Evolutionary conservation across 352 stramenopile species (phyloP).

Genomic region (Phytophthora fragariaefolia): DNA sequence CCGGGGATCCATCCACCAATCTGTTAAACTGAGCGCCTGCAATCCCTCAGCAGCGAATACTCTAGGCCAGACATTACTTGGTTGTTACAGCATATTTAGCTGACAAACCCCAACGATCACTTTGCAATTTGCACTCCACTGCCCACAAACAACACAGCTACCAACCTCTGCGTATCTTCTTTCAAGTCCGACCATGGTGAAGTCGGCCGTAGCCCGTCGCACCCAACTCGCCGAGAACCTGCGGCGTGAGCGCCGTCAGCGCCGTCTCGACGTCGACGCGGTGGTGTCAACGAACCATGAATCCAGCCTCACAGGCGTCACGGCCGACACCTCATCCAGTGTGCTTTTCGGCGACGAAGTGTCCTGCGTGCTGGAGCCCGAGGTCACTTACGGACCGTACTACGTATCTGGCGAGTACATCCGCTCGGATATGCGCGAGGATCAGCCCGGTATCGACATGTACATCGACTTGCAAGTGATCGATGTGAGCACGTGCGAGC

Average conservation of each 20-base stretch:
- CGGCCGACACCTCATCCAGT: constrained; percentile 19
- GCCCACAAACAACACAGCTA: too few species aligned
- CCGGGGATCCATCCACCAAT: not conserved
- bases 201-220: constrained; percentile 24
- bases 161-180: too few species aligned
- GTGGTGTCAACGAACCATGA: constrained; percentile 28
- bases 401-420: constrained; percentile 36
- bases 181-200: too few species aligned
- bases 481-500: constrained; percentile 34
- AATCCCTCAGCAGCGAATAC: too few species aligned
- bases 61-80: too few species aligned
- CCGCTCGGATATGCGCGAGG: constrained; percentile 31
- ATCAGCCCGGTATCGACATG: constrained; percentile 29
- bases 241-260: constrained; percentile 23
- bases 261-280: constrained; percentile 29
- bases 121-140: too few species aligned
- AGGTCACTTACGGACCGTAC: constrained; percentile 40
- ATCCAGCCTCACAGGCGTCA: constrained; percentile 26
- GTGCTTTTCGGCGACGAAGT: constrained; percentile 29
- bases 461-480: constrained; percentile 37
- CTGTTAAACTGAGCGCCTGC: not conserved
- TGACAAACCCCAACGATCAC: too few species aligned
- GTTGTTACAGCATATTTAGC: too few species aligned
- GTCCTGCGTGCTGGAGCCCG: constrained; percentile 27
- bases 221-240: constrained; percentile 17